Base-by-base conservation (phyloP, 1,284 basidiomycete genomes). In the Microbotryomycetes sp. region DNA sequence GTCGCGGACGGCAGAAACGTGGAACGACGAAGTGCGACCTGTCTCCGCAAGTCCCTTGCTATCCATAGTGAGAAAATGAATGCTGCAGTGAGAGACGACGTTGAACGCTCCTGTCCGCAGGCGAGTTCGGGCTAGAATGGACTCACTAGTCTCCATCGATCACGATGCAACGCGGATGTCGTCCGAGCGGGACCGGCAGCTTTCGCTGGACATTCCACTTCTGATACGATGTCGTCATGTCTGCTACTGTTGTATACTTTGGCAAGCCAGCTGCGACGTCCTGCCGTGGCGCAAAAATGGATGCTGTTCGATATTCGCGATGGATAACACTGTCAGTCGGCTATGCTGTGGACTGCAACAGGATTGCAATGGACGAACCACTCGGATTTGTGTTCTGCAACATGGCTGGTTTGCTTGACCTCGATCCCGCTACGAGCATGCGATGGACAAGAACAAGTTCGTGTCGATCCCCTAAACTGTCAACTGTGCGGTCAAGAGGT, bases 191-290 rank as follows among this genome's bases (percentile, higher is more conserved):
- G 84, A 97, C 93, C 2, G 91, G 89, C 73, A 92, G 84, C 77
- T 94, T 97, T 50, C 94, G 87, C 71, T 88, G 89, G n/a, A 98
- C 89, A 0, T 84, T 88, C 73, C 87, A 98, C 82, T 89, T 88
- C 87, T 93, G 74, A 54, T 60, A 86, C 89, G 81, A 90, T 92
- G 96, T 96, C 0, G 71, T 76, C 67, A 62, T 71, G 58, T 65
- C 87, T 54, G 84, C 80, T 45, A 65, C 64, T 28, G 65, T 68
- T 47, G 67, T 29, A 80, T 80, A 69, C 59, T 64, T 83, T 80
- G 71, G 80, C 49, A 79, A 72, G 82, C 87, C 86, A 3, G n/a
- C n/a, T n/a, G n/a, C n/a, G n/a, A 84, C 81, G 68, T 92, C 90
- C 16, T 86, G 86, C 71, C 86, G 83, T 58, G 86, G 81, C 72